phyloP scores from a whole-genome alignment of 2,329 filamentous ascomycete species.

The Tolypocladium ophioglossoides region DNA sequence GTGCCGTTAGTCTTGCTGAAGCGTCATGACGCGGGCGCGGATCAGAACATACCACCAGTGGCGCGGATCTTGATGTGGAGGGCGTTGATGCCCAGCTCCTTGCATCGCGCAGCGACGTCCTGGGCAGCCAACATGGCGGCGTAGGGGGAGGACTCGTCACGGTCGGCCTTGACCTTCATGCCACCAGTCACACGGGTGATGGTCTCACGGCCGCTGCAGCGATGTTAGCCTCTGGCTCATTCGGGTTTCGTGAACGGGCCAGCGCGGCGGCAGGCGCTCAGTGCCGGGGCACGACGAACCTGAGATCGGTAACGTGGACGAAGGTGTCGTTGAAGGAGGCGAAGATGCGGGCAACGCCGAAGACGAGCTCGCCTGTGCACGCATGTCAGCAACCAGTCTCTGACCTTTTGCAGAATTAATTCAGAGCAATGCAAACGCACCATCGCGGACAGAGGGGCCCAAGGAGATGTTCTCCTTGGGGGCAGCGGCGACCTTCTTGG shows the following conservation, averaged over 20 bases:
- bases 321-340: constrained; percentile 90
- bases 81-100: constrained; percentile 68
- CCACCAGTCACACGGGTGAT: constrained; percentile 99
- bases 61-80: constrained; percentile 99
- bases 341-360: constrained; percentile 94
- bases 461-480: constrained; percentile 97
- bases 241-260: background rate
- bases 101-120: constrained; percentile 83
- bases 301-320: constrained; percentile 99
- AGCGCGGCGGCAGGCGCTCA: background rate
- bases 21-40: background rate
- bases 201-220: constrained; percentile 91
- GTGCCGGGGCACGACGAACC: constrained; percentile 41
- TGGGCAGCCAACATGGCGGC: constrained; percentile 99
- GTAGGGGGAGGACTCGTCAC: constrained; percentile 99
- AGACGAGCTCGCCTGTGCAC: constrained; percentile 78
- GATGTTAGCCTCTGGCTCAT: constrained; percentile 1
- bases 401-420: background rate
- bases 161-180: constrained; percentile 99
- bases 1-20: background rate
- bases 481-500: constrained; percentile 82
- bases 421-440: constrained; percentile 33
- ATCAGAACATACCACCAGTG: constrained; percentile 68
- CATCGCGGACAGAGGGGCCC: constrained; percentile 93
- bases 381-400: constrained; percentile 7